A percentile compares a stretch with the other conserved stretches of the same genome.
These are phyloP conservation scores for Herpetospermum pedunculosum DNA, from an alignment of 306 rosid genomes.

Conservation along the genomic window DNA sequence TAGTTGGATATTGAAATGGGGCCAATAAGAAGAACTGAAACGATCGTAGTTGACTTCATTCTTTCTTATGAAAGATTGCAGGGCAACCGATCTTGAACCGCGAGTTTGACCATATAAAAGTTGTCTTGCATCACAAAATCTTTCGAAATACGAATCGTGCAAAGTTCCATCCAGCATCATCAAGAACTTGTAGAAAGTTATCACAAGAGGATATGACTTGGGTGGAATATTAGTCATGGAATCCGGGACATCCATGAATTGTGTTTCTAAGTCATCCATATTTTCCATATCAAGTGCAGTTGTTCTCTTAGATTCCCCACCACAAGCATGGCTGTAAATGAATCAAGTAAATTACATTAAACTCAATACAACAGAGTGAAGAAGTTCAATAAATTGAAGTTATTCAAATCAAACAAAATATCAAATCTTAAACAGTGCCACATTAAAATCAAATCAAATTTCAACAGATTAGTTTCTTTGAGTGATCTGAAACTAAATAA, in stretches of 20 bases:
- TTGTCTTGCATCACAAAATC: constrained; percentile 25
- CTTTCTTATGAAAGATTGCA: constrained; percentile 37
- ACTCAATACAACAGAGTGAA: not conserved
- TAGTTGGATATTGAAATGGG: constrained; percentile 39
- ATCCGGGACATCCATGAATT: constrained; percentile 39
- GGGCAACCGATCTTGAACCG: constrained; percentile 33
- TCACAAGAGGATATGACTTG: constrained; percentile 55
- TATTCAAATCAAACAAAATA: not conserved
- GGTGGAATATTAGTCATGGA: constrained; percentile 43
- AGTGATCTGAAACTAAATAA: no score
- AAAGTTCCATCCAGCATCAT: constrained; percentile 80
- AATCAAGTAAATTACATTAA: not conserved
- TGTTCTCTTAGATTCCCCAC: constrained; percentile 12
- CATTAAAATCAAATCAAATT: not conserved
- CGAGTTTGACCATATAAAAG: constrained; percentile 8
- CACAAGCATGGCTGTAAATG: constrained; percentile 30
- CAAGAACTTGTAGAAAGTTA: constrained; percentile 61
- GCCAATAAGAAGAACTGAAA: constrained; percentile 57
- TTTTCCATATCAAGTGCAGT: constrained; percentile 22
- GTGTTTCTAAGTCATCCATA: constrained; percentile 29
- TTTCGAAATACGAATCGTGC: constrained; percentile 53
- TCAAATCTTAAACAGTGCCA: not conserved
- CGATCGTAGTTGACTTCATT: constrained; percentile 60
- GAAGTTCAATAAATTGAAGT: not conserved
- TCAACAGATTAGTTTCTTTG: not conserved